Base-by-base conservation (phyloP, 78 protist genomes). In the Polysphondylium violaceum region DNA sequence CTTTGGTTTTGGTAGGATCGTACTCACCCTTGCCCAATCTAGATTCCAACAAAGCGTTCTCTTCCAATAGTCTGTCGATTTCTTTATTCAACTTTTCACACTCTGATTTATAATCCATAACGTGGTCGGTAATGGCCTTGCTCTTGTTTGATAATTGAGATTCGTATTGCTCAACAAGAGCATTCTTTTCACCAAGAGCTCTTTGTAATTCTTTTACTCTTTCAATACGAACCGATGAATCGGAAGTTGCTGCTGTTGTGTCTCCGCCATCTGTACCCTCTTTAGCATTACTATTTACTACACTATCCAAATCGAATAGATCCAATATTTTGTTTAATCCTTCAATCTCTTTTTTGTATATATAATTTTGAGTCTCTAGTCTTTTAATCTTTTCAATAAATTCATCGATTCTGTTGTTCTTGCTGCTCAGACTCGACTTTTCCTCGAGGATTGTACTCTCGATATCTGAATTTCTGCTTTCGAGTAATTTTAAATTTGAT, bases 11-110 rank as follows among this genome's bases (percentile, higher is more conserved):
- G 19, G 68, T 40, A 38, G 31, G 53, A 61, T 88, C 94, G 27
- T 43, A 88, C 41, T 74, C 94, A 36, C 94, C 94, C 50, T 47
- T 74, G 9, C 94, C 94, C 74, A 88, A 25, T 88, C 94, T 88
- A 27, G 94, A 72, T 41, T 88, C 94, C 12, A 88, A 88, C 2
- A 78, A 19, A 7, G 94, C 94, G 72, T 64, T 88, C 36, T 88
- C 91, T 83, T 83, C 65, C 19, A 83, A 17, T 38, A 83, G 50
- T n/a, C 51, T 35, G 21, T 83, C 91, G 21, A 83, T 83, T 74
- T 83, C 87, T 61, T 59, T 25, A 25, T 76, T 63, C 31, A 76
- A 51, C 27, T 53, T 78, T 17, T n/a, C 29, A 40, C 41, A 53
- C 44, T 83, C 91, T 23, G 40, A 67, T 40, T 44, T 67, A 41